Evolutionary conservation across 805 yeast species (phyloP).

Genomic region (Wickerhamiella nectarea): DNA sequence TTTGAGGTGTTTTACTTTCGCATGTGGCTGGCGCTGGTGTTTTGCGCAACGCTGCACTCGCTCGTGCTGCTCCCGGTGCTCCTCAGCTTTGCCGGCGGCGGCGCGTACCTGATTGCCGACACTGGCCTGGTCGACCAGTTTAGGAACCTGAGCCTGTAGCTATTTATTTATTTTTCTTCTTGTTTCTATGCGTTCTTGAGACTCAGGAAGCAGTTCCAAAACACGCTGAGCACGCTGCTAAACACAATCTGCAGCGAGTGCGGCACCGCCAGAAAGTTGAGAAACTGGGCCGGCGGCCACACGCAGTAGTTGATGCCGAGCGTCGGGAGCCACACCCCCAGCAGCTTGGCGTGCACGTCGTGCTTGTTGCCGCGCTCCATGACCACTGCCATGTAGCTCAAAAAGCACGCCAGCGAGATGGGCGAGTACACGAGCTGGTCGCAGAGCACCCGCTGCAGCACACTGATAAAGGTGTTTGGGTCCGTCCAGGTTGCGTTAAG

Average conservation of each 20-base stretch:
- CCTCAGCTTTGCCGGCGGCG: slow-evolving; percentile 51
- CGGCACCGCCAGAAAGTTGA: slow-evolving; percentile 69
- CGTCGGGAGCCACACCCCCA: slow-evolving; percentile 46
- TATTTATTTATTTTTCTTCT: background rate
- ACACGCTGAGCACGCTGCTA: slow-evolving; percentile 70
- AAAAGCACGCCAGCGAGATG: slow-evolving; percentile 61
- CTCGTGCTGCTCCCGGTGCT: slow-evolving; percentile 66
- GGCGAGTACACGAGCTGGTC: slow-evolving; percentile 91
- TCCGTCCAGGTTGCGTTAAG: slow-evolving; percentile 64
- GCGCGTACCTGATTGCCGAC: slow-evolving; percentile 33
- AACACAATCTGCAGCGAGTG: slow-evolving; percentile 81
- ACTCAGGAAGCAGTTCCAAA: slow-evolving; percentile 90
- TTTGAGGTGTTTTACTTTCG: slow-evolving; percentile 86
- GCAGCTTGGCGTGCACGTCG: slow-evolving; percentile 50
- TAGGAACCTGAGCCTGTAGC: background rate
- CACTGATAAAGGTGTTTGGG: slow-evolving; percentile 62
- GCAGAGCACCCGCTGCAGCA: slow-evolving; percentile 70
- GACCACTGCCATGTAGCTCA: slow-evolving; percentile 69
- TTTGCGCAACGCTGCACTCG: slow-evolving; percentile 67
- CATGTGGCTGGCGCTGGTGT: slow-evolving; percentile 79
- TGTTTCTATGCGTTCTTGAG: slow-evolving; percentile 46
- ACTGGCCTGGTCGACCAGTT: slow-evolving; percentile 17
- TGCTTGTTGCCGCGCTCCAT: slow-evolving; percentile 60
- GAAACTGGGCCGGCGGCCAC: slow-evolving; percentile 79
- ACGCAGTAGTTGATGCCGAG: slow-evolving; percentile 64